phyloP scores from a whole-genome alignment of 768 basidiomycete species.

The Agaricus bisporus region DNA sequence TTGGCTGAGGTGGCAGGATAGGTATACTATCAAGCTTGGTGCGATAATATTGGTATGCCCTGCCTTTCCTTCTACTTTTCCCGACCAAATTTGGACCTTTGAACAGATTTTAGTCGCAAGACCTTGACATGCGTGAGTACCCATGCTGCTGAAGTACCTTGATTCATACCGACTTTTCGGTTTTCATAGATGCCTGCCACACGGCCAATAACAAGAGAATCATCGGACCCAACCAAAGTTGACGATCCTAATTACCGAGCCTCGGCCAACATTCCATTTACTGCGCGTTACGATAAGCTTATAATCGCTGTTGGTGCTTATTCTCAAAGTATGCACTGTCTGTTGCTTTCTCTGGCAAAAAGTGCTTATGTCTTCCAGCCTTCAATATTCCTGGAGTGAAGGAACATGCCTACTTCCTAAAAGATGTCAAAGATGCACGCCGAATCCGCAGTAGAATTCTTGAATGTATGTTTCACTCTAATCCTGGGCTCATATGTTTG shows the following conservation, averaged over 20 bases:
- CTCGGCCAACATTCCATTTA: slow-evolving; percentile 33
- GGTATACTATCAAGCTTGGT: slow-evolving; percentile 72
- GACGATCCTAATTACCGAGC: slow-evolving; percentile 9
- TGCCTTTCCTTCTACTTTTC: not conserved
- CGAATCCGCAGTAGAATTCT: slow-evolving; percentile 65
- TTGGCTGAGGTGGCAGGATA: slow-evolving; percentile 17
- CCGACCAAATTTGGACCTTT: not conserved
- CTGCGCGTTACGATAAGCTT: slow-evolving; percentile 70
- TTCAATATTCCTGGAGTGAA: slow-evolving; percentile 74
- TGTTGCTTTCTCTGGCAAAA: not conserved
- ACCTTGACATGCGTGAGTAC: slow-evolving; percentile 50
- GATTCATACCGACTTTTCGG: not conserved
- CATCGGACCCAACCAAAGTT: slow-evolving; percentile 19
- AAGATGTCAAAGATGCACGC: slow-evolving; percentile 72
- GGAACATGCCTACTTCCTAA: slow-evolving; percentile 76
- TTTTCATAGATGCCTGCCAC: slow-evolving; percentile 56
- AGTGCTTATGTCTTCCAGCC: slow-evolving; percentile 21
- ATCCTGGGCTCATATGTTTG: not conserved
- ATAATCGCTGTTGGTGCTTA: slow-evolving; percentile 85
- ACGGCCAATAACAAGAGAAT: slow-evolving; percentile 26
- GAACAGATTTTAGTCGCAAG: slow-evolving; percentile 54
- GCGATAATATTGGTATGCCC: slow-evolving; percentile 56
- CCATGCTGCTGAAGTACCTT: not conserved
- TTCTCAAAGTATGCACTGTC: slow-evolving; percentile 55
- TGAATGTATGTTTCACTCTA: slow-evolving; percentile 45